A percentile compares a stretch with the other conserved stretches of the same genome.
phyloP scores from a whole-genome alignment of 768 basidiomycete genomes.

The Lentinula boryana region DNA sequence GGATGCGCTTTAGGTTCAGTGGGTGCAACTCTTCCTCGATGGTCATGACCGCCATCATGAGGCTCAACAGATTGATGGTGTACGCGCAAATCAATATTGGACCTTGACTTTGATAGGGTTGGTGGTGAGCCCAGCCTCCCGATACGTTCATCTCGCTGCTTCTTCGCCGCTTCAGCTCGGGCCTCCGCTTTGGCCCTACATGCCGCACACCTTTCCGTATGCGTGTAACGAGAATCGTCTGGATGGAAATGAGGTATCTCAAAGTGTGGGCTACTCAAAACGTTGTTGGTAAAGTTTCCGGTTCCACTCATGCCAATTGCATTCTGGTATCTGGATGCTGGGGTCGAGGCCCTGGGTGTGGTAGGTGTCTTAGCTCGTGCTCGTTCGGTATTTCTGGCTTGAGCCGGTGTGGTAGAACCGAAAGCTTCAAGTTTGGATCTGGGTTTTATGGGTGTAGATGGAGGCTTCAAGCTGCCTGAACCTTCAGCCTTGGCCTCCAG shows the following conservation, averaged over 20 bases:
- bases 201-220: constrained; percentile 1
- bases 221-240: background rate
- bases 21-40: background rate
- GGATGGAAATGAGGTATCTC: constrained; percentile 3
- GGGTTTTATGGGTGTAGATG: background rate
- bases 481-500: background rate
- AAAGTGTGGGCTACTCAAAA: background rate
- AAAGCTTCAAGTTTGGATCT: background rate
- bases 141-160: background rate
- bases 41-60: background rate
- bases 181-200: constrained; percentile 1
- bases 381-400: background rate
- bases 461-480: background rate
- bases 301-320: background rate
- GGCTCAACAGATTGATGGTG: background rate
- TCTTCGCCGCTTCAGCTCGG: background rate
- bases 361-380: background rate
- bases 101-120: background rate
- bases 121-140: background rate
- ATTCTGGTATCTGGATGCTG: background rate
- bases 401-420: background rate
- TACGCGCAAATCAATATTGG: background rate
- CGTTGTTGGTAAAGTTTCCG: background rate
- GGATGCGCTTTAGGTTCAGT: background rate
- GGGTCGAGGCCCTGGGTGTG: background rate